These are phyloP conservation scores for Phytopythium litorale DNA, from an alignment of 352 stramenopile genomes.

Conservation along the genomic window DNA sequence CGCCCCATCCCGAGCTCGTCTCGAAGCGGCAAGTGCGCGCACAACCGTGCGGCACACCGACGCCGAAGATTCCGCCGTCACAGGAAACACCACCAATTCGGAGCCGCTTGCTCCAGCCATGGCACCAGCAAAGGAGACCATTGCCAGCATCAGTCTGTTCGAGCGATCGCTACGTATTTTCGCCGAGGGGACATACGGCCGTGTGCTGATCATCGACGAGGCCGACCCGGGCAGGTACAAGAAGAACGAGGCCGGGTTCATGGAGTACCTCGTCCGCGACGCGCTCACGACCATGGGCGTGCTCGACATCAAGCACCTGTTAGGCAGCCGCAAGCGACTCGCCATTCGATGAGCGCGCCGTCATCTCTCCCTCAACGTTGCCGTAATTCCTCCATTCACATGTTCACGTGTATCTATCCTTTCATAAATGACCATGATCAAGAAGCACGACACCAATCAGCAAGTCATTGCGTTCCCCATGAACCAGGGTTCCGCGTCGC, in stretches of 20 bases:
- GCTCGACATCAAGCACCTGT: slow-evolving; percentile 30
- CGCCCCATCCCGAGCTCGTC: background rate
- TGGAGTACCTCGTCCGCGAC: slow-evolving; percentile 25
- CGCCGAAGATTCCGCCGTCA: background rate
- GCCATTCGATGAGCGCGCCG: slow-evolving; percentile 10
- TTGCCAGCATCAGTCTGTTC: slow-evolving; percentile 26
- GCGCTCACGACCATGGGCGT: slow-evolving; percentile 24
- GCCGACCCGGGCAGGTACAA: slow-evolving; percentile 11
- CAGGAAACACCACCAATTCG: background rate
- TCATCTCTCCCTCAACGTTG: too few species aligned
- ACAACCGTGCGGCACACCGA: background rate
- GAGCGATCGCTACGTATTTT: slow-evolving; percentile 15
- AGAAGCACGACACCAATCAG: too few species aligned
- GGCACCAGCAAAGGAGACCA: background rate
- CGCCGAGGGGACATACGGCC: slow-evolving; percentile 11
- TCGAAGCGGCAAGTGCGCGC: background rate
- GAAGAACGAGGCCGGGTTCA: slow-evolving; percentile 15
- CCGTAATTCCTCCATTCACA: too few species aligned
- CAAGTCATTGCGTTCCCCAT: background rate
- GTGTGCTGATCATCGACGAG: slow-evolving; percentile 24
- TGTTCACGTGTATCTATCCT: too few species aligned
- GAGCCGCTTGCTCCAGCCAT: background rate
- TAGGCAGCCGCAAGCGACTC: slow-evolving; percentile 44
- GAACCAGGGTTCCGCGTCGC: background rate
- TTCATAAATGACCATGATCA: too few species aligned